Evolutionary conservation across 2,329 filamentous ascomycete species (phyloP), one percentile per base, ranked within the genome.

Genomic region (Scopulariopsis brevicaulis): DNA sequence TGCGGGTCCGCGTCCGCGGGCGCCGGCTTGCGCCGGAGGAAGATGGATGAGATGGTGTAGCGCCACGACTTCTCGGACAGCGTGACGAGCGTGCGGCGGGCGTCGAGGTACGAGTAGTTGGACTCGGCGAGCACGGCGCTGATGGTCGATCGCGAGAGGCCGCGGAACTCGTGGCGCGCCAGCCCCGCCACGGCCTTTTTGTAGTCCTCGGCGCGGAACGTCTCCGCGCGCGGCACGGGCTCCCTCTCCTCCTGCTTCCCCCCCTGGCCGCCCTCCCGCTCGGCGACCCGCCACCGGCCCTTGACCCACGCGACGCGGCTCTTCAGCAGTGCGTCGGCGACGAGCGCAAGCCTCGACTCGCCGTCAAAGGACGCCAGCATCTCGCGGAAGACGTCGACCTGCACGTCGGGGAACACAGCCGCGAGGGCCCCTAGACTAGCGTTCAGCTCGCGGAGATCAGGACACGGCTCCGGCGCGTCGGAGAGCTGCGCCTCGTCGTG

Each of bases 351-450:
- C 62, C 88, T 77, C 61, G 88, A 93, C 69, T 92, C 87, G 64
- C 85, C 83, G 65, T 86, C 86, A 67, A 92, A 87, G 65, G 77
- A 87, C 46, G 78, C 73, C 54, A 94, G 81, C 81, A 94, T 88
- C 73, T 93, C 89, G 52, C 89, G 82, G 67, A 94, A 90, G 20
- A 92, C 89, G 63, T 92, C 87, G 60, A 89, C 77, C 69, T 90
- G 86, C n/a, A 92, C 77, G 69, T 92, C 83, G 32, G 89, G 89
- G 63, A 94, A 94, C 10, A 92, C 78, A 54, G 82, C 82, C 24
- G 84, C 82, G 51, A 94, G 79, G 14, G 79, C 82, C 60, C 82
- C 80, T 62, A 94, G 81, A 64, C 83, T 80, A 55, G 76, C 75
- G 72, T 93, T 93, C 54, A 93, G 77, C 59, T 86, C 82, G 63